A percentile compares a stretch with the other conserved stretches of the same genome.
phyloP scores from a whole-genome alignment of 768 basidiomycete species.

The Termitomyces sp. region DNA sequence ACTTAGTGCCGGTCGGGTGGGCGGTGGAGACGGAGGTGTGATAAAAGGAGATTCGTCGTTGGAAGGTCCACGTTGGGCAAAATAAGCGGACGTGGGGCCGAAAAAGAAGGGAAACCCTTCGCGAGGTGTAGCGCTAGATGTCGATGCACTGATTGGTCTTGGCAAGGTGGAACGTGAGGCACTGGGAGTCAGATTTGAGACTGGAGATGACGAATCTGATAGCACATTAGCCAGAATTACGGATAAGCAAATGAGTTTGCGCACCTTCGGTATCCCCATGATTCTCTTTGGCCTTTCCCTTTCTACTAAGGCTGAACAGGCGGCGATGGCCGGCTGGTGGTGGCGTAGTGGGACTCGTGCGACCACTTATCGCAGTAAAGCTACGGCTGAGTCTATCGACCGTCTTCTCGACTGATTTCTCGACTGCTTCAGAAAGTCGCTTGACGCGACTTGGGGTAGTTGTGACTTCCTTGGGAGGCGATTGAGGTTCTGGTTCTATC shows the following conservation, averaged over 20 bases:
- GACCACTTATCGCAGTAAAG: constrained; percentile 36
- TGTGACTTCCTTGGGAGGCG: constrained; percentile 23
- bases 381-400: constrained; percentile 66
- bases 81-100: constrained; percentile 16
- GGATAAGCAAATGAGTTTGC: constrained; percentile 4
- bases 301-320: constrained; percentile 53
- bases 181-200: constrained; percentile 27
- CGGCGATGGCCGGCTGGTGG: constrained; percentile 41
- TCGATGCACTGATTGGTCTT: constrained; percentile 8
- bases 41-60: constrained; percentile 57
- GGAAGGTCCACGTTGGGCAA: constrained; percentile 4
- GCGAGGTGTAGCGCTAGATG: constrained; percentile 16
- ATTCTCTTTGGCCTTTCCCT: constrained; percentile 44
- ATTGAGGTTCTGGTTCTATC: constrained; percentile 21
- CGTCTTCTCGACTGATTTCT: constrained; percentile 42
- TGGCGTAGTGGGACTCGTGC: constrained; percentile 26
- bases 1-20: constrained; percentile 40
- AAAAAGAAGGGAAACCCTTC: constrained; percentile 48
- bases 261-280: constrained; percentile 30
- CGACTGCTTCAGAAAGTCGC: constrained; percentile 46
- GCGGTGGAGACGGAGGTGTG: constrained; percentile 65
- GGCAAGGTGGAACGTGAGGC: constrained; percentile 30
- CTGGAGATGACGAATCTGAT: constrained; percentile 21
- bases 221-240: constrained; percentile 4
- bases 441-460: constrained; percentile 46